Base-by-base conservation (phyloP, 257 asterid genomes). In the Fraxinus americana region DNA sequence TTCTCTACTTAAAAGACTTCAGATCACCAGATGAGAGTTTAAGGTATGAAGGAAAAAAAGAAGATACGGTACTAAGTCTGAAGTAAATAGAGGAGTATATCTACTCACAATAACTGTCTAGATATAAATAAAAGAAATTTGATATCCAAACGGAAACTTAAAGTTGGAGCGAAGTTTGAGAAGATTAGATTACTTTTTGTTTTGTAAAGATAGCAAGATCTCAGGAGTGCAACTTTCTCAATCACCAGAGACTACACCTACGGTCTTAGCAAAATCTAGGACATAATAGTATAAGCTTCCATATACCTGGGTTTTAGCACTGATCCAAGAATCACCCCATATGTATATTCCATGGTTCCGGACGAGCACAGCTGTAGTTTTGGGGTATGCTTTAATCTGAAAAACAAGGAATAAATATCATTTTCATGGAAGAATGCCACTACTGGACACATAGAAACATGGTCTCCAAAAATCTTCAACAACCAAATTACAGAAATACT, bases 291-390 rank as follows among this genome's bases (percentile, higher is more conserved):
- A 12, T 19, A 9, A 11, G 69, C 41, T 59, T 59, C 71, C 19
- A n/a, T 54, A 21, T 54, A 87, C 98, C 94, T 94, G 98, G 65
- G 98, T 92, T 87, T 94, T 92, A 67, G 98, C 96, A 81, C 89
- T 89, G 82, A 94, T 94, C 98, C 98, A 94, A 25, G 96, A 90
- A 78, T 94, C 98, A 39, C 98, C 98, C 98, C 98, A 94, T 50
- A 94, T 79, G 38, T 92, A 94, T 82, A 91, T 81, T 65, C 99
- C 99, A 81, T 94, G 99, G 75, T 94, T 94, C 72, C 98, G 92
- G 16, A 94, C 99, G 74, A 94, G 94, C 76, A 94, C 98, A 57
- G 99, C 99, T 1, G 98, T 92, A 67, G 98, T 80, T 83, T 85
- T 92, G 9, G 99, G 97, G 83, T 90, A 94, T 72, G 97, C 97